A percentile compares a stretch with the other conserved stretches of the same genome.
Conservation (phyloP, 768 basidiomycete genomes). For the Steccherinum ochraceum region DNA sequence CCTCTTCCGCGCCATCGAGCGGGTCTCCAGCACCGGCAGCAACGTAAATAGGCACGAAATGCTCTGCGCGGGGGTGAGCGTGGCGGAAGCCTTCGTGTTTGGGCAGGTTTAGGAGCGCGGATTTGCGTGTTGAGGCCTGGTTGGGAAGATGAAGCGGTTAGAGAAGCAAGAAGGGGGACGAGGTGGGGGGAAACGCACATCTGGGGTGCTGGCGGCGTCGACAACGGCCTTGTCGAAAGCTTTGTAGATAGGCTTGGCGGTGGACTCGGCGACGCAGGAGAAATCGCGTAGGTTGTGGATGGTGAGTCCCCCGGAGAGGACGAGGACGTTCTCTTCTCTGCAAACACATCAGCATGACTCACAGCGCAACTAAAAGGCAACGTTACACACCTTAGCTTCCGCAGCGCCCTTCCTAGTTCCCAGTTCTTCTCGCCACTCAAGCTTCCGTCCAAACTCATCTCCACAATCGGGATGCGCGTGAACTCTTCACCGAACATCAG, state of each 20-base stretch:
- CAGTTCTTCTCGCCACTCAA: constrained; percentile 58
- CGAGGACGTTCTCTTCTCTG: constrained; percentile 59
- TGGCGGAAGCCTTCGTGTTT: constrained; percentile 56
- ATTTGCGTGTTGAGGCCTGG: constrained; percentile 49
- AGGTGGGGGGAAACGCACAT: constrained; percentile 33
- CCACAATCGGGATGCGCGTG: constrained; percentile 57
- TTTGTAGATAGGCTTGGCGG: constrained; percentile 41
- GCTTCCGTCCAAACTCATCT: constrained; percentile 60
- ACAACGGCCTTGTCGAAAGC: constrained; percentile 56
- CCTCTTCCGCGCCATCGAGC: too few species aligned
- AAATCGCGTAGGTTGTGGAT: constrained; percentile 62
- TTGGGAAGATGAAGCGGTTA: background rate
- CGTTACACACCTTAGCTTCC: constrained; percentile 46
- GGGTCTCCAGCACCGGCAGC: constrained; percentile 72
- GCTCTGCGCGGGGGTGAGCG: constrained; percentile 74
- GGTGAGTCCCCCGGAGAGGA: constrained; percentile 66
- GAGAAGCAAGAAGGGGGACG: background rate
- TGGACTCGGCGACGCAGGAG: constrained; percentile 40
- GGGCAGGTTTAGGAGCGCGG: constrained; percentile 47
- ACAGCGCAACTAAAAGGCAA: constrained; percentile 4
- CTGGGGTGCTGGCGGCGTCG: constrained; percentile 40
- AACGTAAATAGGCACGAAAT: constrained; percentile 75
- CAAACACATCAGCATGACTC: background rate
- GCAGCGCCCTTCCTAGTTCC: constrained; percentile 56
- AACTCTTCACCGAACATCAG: constrained; percentile 72